phyloP scores from a whole-genome alignment of 441 rosid species.

The Pelargonium cotyledonis region DNA sequence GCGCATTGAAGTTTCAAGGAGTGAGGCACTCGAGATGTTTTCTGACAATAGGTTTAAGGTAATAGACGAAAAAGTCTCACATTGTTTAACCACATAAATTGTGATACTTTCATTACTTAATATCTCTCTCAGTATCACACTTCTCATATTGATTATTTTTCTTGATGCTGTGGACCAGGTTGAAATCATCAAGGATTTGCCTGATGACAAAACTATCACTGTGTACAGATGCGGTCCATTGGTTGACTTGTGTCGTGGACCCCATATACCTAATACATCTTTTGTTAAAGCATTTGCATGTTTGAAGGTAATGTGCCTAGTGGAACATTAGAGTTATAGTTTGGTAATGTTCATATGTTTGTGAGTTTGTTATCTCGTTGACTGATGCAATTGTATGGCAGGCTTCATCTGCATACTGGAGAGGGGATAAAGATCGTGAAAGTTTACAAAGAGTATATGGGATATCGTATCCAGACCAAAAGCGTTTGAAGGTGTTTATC shows the following conservation, averaged over 20 bases:
- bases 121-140: neutral
- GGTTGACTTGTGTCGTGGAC: constrained; percentile 97
- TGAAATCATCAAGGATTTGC: constrained; percentile 83
- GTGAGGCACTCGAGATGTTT: constrained; percentile 79
- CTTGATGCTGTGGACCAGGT: constrained; percentile 39
- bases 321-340: constrained; percentile 12
- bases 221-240: constrained; percentile 96
- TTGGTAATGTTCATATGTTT: constrained; percentile 4
- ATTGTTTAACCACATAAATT: neutral
- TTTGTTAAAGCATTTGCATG: constrained; percentile 92
- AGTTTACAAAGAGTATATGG: constrained; percentile 98
- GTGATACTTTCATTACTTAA: neutral
- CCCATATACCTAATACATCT: constrained; percentile 97
- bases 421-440: constrained; percentile 80
- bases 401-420: constrained; percentile 99
- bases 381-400: constrained; percentile 26
- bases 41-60: constrained; percentile 92
- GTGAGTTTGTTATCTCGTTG: constrained; percentile 14
- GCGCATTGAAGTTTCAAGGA: constrained; percentile 91
- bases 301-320: constrained; percentile 54
- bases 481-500: constrained; percentile 58
- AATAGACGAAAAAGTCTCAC: constrained; percentile 13
- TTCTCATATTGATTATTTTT: constrained; percentile 18
- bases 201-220: constrained; percentile 84
- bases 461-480: constrained; percentile 90